Evolutionary conservation across 805 yeast genomes (phyloP), one percentile per base, ranked within the genome.

Genomic region (Hanseniaspora thailandica): DNA sequence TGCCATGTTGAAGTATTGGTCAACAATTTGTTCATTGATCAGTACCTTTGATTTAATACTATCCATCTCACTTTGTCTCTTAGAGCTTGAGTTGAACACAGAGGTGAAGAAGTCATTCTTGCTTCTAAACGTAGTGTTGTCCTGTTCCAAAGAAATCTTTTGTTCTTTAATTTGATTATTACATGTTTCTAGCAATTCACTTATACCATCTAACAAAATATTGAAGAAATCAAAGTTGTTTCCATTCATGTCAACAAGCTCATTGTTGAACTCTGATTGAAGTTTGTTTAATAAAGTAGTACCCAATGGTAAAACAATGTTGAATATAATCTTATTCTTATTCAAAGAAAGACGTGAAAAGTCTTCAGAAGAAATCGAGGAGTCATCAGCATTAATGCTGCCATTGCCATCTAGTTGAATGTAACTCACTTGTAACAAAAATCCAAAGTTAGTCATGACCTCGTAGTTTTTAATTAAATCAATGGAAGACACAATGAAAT

Each of bases 1-100:
- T 1, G 84, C 78, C 55, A 76, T 78, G 55, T 78, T 81, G 62
- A 86, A 76, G 5, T 88, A 76, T 45, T 77, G 69, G n/a, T 82
- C 65, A 5, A 85, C 72, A 1, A 81, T 72, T 55, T 75, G 71
- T 20, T 81, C 66, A 57, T 78, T 79, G 53, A 63, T 63, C 48
- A 58, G 60, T 5, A 60, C 47, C 40, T 72, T 76, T 44, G 75
- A 76, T 36, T 50, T 50, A 6, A 30, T 20, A 30, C 36, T 23
- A 1, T 28, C 38, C 9, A 50, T 4, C 9, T 34, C 36, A 35
- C 9, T 50, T 7, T 28, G 13, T 28, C 33, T 50, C 15, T 15
- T 20, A 8, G 36, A 31, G 4, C 15, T 26, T 2, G 43, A 34
- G 6, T 12, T 35, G 26, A 50, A 50, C 2, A 50, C 54, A 19